These are phyloP conservation scores for Chaetoceros muelleri DNA, from an alignment of 108 stramenopile species.

Conservation along the genomic window DNA sequence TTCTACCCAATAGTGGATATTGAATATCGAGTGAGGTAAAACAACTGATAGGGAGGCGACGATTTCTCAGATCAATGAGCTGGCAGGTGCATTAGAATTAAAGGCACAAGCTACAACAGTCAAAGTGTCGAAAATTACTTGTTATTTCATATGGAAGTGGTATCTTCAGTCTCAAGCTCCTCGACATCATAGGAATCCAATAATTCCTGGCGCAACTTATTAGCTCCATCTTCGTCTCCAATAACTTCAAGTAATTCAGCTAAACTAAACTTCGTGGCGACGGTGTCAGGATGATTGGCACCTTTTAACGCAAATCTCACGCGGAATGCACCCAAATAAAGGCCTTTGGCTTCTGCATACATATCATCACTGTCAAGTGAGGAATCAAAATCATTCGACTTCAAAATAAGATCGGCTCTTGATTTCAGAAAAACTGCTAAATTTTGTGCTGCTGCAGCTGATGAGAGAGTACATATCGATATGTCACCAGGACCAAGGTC, in stretches of 20 bases:
- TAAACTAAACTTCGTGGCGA: constrained; percentile 69
- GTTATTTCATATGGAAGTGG: too few relatives aligned
- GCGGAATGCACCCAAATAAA: constrained; percentile 51
- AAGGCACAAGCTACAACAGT: too few relatives aligned
- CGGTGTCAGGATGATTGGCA: constrained; percentile 59
- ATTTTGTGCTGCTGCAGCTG: constrained; percentile 80
- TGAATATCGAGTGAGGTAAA: too few relatives aligned
- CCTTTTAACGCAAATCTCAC: constrained; percentile 50
- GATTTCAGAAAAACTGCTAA: constrained; percentile 76
- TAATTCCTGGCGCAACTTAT: constrained; percentile 65
- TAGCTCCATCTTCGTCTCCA: constrained; percentile 51
- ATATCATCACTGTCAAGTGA: constrained; percentile 18
- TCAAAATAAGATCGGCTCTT: constrained; percentile 40
- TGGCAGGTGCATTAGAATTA: too few relatives aligned
- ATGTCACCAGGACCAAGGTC: constrained; percentile 1
- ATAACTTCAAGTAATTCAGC: constrained; percentile 59
- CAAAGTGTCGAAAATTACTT: too few relatives aligned
- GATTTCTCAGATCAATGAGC: too few relatives aligned
- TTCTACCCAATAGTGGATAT: too few relatives aligned
- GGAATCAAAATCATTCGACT: constrained; percentile 11
- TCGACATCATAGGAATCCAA: constrained; percentile 52
- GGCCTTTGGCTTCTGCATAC: constrained; percentile 42
- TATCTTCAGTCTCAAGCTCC: constrained; percentile 8
- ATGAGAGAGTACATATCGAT: constrained; percentile 48
- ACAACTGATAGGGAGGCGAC: too few relatives aligned